Evolutionary conservation across 2,329 filamentous ascomycete species (phyloP), one percentile per base, ranked within the genome.

Genomic region (Fusarium sp.): DNA sequence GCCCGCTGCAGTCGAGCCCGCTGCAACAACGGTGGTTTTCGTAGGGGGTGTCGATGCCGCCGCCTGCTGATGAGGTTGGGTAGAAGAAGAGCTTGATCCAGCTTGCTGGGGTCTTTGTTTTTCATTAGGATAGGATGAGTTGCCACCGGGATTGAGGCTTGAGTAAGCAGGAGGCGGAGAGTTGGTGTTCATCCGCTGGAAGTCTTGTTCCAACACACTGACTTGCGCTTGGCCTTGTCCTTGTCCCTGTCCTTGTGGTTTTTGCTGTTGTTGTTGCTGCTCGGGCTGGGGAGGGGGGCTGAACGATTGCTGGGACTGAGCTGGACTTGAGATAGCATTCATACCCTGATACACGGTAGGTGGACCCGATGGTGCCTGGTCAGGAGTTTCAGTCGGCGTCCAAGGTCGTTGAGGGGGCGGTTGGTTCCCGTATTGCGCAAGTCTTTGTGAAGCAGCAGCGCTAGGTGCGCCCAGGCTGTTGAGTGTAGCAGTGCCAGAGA

Each of bases 151-250:
- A 60, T 85, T 88, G 46, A 97, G 88, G 74, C 91, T 96, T 12
- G 93, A 96, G 79, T 99, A 99, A 8, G 96, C 95, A n/a, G 96
- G 96, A 21, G 96, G 96, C 16, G 95, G 94, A 56, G 93, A 94
- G 23, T 93, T 92, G 30, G 90, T 86, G 71, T 93, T 89, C 86
- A 97, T 86, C 19, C 93, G 89, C 72, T 93, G 90, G 77, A 97
- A 92, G 72, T 97, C 94, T 73, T 94, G 91, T 75, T 97, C 93
- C 37, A 97, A 80, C n/a, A 92, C 88, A 81, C 88, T 93, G 63
- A 88, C 84, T 71, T 90, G 88, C 31, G 76, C 74, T 64, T 76
- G 77, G 4, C 75, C 72, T 42, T 77, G 79, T 11, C 26, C 76
- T 6, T 30, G 28, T 30, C 28, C 28, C 57, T 84, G 83, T 14